Evolutionary conservation across 2,329 filamentous ascomycete species (phyloP), one percentile per base, ranked within the genome.

Genomic region (Achaetomium macrosporum): DNA sequence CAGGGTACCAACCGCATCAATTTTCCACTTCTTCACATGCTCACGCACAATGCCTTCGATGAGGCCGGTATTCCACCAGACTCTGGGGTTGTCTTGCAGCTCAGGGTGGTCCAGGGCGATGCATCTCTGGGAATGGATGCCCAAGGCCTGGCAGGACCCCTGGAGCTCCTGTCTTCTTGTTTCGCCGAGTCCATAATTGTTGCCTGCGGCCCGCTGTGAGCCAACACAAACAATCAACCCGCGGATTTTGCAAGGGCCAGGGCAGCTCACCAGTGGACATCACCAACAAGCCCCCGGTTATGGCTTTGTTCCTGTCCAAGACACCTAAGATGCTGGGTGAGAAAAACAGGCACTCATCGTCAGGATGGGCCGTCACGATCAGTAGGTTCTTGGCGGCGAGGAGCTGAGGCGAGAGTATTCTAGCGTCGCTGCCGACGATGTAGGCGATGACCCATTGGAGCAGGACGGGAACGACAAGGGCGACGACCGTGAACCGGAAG

Each of bases 271-370:
- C 66, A 47, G 65, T 64, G 37, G 69, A 72, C 59, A 70, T 65
- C 43, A 65, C 65, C 25, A 60, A 50, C 56, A 68, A 41, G 0
- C 61, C 61, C 0, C 66, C 66, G 10, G 54, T 62, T 10, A 62
- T 55, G 1, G 48, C 45, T 41, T 43, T 62, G 45, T 66, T 65
- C n/a, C 64, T 50, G 40, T 64, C 64, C 42, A 68, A 56, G 9
- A 67, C 57, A 29, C 65, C 66, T 33, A 68, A 45, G 7, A 68
- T 65, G 50, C 59, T 65, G 2, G 66, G 66, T 4, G 66, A 53
- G 41, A 67, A 67, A 51, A 67, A 68, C 6, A 68, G 62, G 29
- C 65, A 68, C 57, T 76, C 76, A 8, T 71, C 69, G 33, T 69
- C 69, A 13, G 65, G 65, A 39, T 71, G 69, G 2, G 70, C 69